phyloP scores from a whole-genome alignment of 2,329 filamentous ascomycete genomes.

The Cladorrhinum sp. region DNA sequence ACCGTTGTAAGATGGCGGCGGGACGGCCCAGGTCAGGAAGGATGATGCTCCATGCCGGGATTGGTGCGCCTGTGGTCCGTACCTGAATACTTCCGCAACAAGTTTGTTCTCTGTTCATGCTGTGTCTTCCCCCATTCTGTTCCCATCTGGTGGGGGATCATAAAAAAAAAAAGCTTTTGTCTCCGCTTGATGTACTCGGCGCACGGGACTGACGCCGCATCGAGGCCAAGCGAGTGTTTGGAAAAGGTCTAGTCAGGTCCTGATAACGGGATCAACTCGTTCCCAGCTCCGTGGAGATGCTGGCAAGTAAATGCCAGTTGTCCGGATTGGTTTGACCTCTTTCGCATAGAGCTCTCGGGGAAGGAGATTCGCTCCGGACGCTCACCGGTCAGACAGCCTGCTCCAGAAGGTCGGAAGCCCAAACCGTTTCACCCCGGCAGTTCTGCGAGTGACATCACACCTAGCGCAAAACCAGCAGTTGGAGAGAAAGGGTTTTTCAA shows the following conservation, averaged over 20 bases:
- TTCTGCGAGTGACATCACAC: conserved; percentile 7
- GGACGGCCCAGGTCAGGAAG: conserved; percentile 19
- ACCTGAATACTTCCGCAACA: not conserved
- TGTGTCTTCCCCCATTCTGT: not conserved
- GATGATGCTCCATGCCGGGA: not conserved
- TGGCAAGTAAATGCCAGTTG: not conserved
- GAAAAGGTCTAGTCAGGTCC: not conserved
- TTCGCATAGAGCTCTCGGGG: not conserved
- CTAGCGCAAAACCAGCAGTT: not conserved
- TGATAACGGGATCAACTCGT: not conserved
- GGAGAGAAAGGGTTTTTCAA: not conserved
- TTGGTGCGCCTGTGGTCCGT: conserved; percentile 1
- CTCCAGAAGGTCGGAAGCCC: not conserved
- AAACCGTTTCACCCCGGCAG: not conserved
- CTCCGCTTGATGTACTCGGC: conserved; percentile 1
- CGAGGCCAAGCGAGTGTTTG: conserved; percentile 5
- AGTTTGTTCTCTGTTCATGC: not conserved
- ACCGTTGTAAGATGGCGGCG: conserved; percentile 13
- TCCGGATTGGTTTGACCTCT: not conserved
- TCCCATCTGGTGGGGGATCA: not conserved
- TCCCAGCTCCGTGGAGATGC: too few relatives aligned
- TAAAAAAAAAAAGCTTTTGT: not conserved
- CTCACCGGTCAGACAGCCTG: not conserved
- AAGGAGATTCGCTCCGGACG: not conserved
- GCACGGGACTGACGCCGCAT: not conserved